Base-by-base conservation (phyloP, 2,329 filamentous ascomycete genomes). In the Aspergillus proliferans region DNA sequence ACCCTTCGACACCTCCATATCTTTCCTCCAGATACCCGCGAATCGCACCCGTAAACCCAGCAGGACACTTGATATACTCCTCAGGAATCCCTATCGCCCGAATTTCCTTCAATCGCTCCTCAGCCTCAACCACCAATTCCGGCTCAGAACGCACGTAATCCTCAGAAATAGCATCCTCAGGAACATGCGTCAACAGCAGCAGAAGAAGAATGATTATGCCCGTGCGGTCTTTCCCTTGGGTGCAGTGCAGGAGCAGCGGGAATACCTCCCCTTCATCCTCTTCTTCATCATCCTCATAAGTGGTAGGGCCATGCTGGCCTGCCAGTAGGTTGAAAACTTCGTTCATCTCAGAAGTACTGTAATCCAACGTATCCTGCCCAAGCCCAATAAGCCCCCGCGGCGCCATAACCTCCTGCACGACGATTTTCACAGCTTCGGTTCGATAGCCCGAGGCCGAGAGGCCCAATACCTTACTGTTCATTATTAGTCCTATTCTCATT, bases 151-250 rank as follows among this genome's bases (percentile, higher is more conserved):
- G 75, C 51, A 78, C 67, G 65, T 95, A 95, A 68, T 95, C 90
- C 53, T 83, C 63, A 47, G 81, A 74, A 39, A 94, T 83, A 2
- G 82, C 85, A 0, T 76, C 64, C 1, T 74, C 50, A 0, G 82
- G 79, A 1, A 87, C 64, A 3, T 55, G 56, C 2, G 87, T 73
- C 9, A 87, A 71, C 59, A 92, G 75, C 18, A 94, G 71, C 0
- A 86, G 68, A 3, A 95, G 72, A 38, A 86, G 73, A 4, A 88
- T 74, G 9, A 87, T 74, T 10, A 95, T 72, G 0, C 90, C 90
- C 1, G 83, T 90, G 2, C 90, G 80, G 62, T 95, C 90, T 65
- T 95, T 95, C 50, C 90, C 90, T 61, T 94, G 88, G 0, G 89
- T 93, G 67, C 90, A 95, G 67, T 95, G 88, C 2, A 93, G 71